Percentiles rank a stretch among this genome's conserved stretches.
phyloP scores from a whole-genome alignment of 768 basidiomycete genomes.

The Omphalotus guepiniiformis region DNA sequence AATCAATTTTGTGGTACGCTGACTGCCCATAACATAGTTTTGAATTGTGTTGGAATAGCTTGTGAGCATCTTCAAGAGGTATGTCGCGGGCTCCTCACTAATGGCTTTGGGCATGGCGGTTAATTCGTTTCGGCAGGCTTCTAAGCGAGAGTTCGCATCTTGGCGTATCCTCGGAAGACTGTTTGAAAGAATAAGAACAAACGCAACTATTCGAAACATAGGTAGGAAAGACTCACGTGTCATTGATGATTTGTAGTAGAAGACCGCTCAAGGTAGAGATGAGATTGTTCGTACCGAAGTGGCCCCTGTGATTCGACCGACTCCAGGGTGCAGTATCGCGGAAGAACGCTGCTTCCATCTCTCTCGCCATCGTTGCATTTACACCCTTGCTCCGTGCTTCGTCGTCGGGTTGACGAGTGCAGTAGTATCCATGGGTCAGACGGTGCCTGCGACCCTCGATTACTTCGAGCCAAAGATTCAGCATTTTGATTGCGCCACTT shows the following conservation, averaged over 20 bases:
- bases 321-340: conserved; percentile 31
- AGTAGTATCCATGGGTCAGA: conserved; percentile 39
- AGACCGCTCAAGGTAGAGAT: conserved; percentile 30
- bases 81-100: conserved; percentile 30
- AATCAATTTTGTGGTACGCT: conserved; percentile 22
- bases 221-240: conserved; percentile 16
- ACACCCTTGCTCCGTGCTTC: conserved; percentile 27
- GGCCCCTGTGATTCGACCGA: conserved; percentile 15
- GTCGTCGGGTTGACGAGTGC: conserved; percentile 39
- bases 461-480: conserved; percentile 38
- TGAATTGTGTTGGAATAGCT: conserved; percentile 27
- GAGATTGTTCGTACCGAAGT: conserved; percentile 34
- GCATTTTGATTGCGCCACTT: conserved; percentile 18
- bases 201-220: not conserved
- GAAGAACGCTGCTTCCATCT: conserved; percentile 33
- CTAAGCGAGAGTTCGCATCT: conserved; percentile 22
- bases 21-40: conserved; percentile 23
- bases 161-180: conserved; percentile 22
- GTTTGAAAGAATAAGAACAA: not conserved
- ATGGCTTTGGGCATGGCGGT: conserved; percentile 24
- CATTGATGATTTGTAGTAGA: conserved; percentile 32
- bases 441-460: conserved; percentile 35
- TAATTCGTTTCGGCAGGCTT: conserved; percentile 22
- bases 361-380: conserved; percentile 27
- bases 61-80: conserved; percentile 31